phyloP scores from a whole-genome alignment of 129 eudicot genomes.

The Artemisia argyi region DNA sequence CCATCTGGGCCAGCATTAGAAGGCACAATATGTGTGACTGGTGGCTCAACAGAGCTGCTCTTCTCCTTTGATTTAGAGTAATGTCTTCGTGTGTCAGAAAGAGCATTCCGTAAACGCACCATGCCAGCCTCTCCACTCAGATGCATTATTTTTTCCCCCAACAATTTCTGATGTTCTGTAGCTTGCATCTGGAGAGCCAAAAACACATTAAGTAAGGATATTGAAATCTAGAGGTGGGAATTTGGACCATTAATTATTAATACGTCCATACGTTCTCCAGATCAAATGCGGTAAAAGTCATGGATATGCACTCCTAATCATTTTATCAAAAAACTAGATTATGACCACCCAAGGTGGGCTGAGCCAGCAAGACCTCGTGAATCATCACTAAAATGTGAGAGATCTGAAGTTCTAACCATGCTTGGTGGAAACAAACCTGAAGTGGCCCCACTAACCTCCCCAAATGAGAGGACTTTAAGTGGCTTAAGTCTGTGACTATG shows the following conservation, averaged over 20 bases:
- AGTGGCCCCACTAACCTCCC: too few relatives aligned
- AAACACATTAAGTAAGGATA: constrained; percentile 6
- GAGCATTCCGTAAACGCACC: constrained; percentile 76
- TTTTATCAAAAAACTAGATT: too few relatives aligned
- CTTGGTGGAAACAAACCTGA: too few relatives aligned
- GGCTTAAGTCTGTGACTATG: too few relatives aligned
- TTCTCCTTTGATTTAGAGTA: constrained; percentile 69
- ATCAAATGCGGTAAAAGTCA: too few relatives aligned
- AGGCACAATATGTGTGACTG: constrained; percentile 34
- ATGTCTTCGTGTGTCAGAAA: constrained; percentile 59
- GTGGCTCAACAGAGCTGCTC: constrained; percentile 40
- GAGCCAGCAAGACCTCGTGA: too few relatives aligned
- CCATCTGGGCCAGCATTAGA: constrained; percentile 8
- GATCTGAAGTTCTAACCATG: too few relatives aligned
- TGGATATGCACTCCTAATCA: too few relatives aligned
- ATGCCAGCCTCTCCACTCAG: constrained; percentile 88
- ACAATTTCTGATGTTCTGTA: constrained; percentile 74
- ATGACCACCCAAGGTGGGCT: too few relatives aligned
- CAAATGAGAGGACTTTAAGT: too few relatives aligned
- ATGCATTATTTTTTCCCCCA: constrained; percentile 71
- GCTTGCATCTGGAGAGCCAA: constrained; percentile 47
- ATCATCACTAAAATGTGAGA: too few relatives aligned
- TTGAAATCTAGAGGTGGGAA: constrained; percentile 3
- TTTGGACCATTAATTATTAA: background rate
- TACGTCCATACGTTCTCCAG: background rate